A percentile compares a stretch with the other conserved stretches of the same genome.
These are phyloP conservation scores for Ceratonia siliqua DNA, from an alignment of 306 rosid species.

Conservation along the genomic window DNA sequence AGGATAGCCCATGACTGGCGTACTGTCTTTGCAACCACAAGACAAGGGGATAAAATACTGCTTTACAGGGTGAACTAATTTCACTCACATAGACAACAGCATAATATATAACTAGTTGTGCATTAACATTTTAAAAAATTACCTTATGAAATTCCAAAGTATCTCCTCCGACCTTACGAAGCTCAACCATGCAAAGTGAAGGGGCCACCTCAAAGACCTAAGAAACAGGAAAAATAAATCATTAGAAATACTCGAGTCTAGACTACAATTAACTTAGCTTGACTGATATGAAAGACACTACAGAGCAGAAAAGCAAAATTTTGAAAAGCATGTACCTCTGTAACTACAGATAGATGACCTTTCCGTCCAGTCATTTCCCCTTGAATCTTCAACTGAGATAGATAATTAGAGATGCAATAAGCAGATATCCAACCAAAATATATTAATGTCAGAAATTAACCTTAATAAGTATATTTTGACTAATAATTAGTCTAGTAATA, in stretches of 20 bases:
- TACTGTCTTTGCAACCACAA: slow-evolving; percentile 14
- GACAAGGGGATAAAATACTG: background rate
- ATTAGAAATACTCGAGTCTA: slow-evolving; percentile 26
- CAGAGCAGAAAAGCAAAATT: background rate
- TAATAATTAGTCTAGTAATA: background rate
- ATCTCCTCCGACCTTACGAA: slow-evolving; percentile 88
- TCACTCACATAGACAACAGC: background rate
- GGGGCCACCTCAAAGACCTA: slow-evolving; percentile 97
- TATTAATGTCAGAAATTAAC: background rate
- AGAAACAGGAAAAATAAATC: slow-evolving; percentile 7
- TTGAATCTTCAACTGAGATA: slow-evolving; percentile 75
- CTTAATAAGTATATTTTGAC: background rate
- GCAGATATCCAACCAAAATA: background rate
- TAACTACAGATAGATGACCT: slow-evolving; percentile 86
- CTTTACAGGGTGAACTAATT: background rate
- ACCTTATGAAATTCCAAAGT: slow-evolving; percentile 93
- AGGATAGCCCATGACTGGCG: background rate
- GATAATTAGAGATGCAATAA: slow-evolving; percentile 14
- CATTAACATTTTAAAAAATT: slow-evolving; percentile 2
- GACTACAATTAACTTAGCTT: background rate
- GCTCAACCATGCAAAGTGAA: slow-evolving; percentile 85
- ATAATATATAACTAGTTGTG: background rate
- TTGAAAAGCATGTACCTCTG: slow-evolving; percentile 62
- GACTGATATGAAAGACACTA: background rate
- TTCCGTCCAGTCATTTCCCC: slow-evolving; percentile 92